Base-by-base conservation (phyloP, 805 yeast species). In the Starmerella bombicola region DNA sequence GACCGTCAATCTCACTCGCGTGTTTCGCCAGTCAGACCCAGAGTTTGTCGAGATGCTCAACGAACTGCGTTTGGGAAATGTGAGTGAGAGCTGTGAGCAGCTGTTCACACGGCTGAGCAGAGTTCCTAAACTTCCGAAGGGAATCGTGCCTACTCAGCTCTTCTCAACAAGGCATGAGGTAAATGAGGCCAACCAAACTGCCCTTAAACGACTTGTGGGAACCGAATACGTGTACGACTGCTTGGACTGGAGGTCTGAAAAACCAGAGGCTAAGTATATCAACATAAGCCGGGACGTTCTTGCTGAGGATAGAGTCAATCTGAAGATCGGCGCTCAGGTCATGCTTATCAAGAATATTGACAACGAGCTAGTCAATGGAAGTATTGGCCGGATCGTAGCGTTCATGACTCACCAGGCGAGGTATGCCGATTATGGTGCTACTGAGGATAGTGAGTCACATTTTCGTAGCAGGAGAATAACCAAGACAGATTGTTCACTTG, bases 241-340 rank as follows among this genome's bases (percentile, higher is more conserved):
- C 2, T 32, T 42, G 0, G 80, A 78, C 52, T 49, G 55, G 2
- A 26, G 29, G 30, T n/a, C 19, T n/a, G 30, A 17, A 3, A 15
- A 10, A 3, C n/a, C 18, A 12, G 15, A 18, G 18, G 44, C 44
- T 3, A 22, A 28, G 10, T 53, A 41, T 15, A 43, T 37, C 42
- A 51, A 40, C 30, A 59, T 78, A 37, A 32, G 34, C 16, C 77
- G 78, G 17, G 58, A 64, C 3, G 68, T 70, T 34, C 77, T 86
- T 80, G 93, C 91, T 33, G 80, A 78, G 21, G 68, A 70, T 42
- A 55, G 51, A 5, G 55, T 91, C 13, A 67, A 64, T 2, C 62
- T 91, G 48, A 88, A 86, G 57, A 76, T 73, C 40, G 84, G 83
- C 28, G 93, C 95, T 0, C 98, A 91, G 59, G 96, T 91, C 1